A percentile compares a stretch with the other conserved stretches of the same genome.
These are phyloP conservation scores for Colletotrichum tabaci DNA, from an alignment of 2,329 filamentous ascomycete genomes.

Conservation along the genomic window DNA sequence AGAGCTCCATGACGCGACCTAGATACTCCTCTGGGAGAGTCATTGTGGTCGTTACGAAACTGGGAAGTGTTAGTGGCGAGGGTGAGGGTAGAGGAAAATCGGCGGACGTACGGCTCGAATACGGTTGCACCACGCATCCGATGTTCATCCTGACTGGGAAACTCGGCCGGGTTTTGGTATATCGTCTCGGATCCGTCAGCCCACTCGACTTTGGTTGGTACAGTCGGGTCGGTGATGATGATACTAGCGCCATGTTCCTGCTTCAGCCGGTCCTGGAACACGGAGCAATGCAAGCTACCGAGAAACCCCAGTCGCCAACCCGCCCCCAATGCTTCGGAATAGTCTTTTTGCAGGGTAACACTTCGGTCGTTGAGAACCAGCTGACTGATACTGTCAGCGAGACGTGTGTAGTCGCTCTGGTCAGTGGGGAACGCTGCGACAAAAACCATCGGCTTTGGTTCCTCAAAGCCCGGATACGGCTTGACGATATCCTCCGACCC, in stretches of 20 bases:
- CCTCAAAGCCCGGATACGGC: constrained; percentile 92
- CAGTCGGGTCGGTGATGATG: constrained; percentile 96
- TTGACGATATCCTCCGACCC: constrained; percentile 83
- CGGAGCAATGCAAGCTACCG: constrained; percentile 98
- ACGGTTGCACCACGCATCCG: constrained; percentile 61
- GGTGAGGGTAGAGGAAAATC: not conserved
- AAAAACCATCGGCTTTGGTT: constrained; percentile 99
- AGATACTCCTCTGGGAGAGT: constrained; percentile 95
- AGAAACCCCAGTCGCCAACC: constrained; percentile 96
- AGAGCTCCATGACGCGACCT: constrained; percentile 94
- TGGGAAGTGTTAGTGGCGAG: constrained; percentile 35
- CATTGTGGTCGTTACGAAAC: constrained; percentile 84
- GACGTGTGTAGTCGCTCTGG: constrained; percentile 85
- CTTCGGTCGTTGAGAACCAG: constrained; percentile 95
- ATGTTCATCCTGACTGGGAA: constrained; percentile 77
- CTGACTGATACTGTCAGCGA: constrained; percentile 95
- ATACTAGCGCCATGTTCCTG: constrained; percentile 96
- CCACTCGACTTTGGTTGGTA: constrained; percentile 90
- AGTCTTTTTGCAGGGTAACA: constrained; percentile 94
- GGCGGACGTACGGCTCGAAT: constrained; percentile 64
- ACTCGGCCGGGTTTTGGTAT: constrained; percentile 88
- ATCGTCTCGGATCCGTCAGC: constrained; percentile 82
- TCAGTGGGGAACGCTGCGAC: constrained; percentile 97
- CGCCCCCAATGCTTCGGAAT: constrained; percentile 91
- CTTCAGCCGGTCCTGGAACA: constrained; percentile 94